These are phyloP conservation scores for Fusarium hainanense DNA, from an alignment of 2,329 filamentous ascomycete genomes.

Conservation along the genomic window DNA sequence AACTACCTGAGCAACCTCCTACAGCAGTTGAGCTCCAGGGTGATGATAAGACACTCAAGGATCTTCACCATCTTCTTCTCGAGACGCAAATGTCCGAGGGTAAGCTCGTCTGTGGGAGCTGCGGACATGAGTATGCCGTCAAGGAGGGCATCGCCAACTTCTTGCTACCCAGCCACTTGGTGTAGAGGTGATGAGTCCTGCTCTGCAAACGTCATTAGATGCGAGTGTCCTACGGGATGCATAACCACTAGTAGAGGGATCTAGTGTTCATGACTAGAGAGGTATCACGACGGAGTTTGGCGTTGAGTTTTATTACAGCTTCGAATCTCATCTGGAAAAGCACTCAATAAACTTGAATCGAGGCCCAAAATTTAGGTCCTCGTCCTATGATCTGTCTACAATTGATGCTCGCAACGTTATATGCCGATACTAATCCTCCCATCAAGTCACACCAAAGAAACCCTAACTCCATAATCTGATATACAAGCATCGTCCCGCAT, in stretches of 20 bases:
- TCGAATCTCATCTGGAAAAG: conserved; percentile 30
- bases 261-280: conserved; percentile 12
- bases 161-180: conserved; percentile 90
- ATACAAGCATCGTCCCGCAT: conserved; percentile 39
- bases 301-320: conserved; percentile 36
- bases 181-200: conserved; percentile 53
- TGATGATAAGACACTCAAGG: conserved; percentile 77
- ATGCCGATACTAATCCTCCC: conserved; percentile 40
- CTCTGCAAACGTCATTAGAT: background rate
- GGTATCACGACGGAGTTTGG: conserved; percentile 42
- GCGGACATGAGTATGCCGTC: conserved; percentile 92
- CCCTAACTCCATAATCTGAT: conserved; percentile 49
- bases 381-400: conserved; percentile 37
- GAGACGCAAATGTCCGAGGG: conserved; percentile 92
- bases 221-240: background rate
- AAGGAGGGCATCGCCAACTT: conserved; percentile 98
- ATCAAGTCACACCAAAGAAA: conserved; percentile 43
- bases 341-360: conserved; percentile 20
- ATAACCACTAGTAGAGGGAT: conserved; percentile 1
- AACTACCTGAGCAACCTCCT: conserved; percentile 73
- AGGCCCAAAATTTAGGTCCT: conserved; percentile 14
- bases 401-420: conserved; percentile 34
- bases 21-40: conserved; percentile 69
- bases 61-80: conserved; percentile 83
- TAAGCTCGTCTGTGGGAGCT: conserved; percentile 89